Base-by-base conservation (phyloP, 352 stramenopile genomes). In the Globisporangium nagaii region DNA sequence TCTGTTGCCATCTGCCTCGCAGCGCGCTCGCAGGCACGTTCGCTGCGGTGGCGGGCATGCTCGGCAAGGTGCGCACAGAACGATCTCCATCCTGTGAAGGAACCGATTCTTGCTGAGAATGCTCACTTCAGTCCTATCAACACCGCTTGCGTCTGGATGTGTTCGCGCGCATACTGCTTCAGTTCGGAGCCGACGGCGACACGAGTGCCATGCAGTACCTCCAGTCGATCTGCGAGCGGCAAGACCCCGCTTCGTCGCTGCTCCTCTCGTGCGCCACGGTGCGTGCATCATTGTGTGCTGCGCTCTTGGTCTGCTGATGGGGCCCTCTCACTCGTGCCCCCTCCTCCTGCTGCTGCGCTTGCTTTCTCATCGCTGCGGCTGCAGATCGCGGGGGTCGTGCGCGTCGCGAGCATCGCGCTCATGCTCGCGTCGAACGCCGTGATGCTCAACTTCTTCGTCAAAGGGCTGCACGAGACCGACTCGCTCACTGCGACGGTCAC, bases 401-500 rank as follows among this genome's bases (percentile, higher is more conserved):
- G 79, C n/a, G 45, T 82, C 2, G 36, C 65, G 24, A 87, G 76
- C 53, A 75, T 94, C 24, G 67, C 42, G 0, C 65, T 88, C 13
- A 94, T 94, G 84, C 68, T 94, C 35, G 63, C 53, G 15, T 73
- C 70, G 9, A 92, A 94, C 49, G 73, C 64, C 0, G 47, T 90
- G 42, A 94, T 94, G 84, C 72, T 94, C 46, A 73, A 65, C 59
- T 91, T 68, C 65, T 94, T 94, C 44, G 78, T 94, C 53, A 79
- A 86, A 24, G 81, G 81, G 0, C 60, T 94, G 1, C 84, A 94
- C 36, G 81, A 92, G 63, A 92, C 84, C 13, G 84, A 94, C 65
- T 94, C 84, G 19, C 74, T 94, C 20, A 94, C 84, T 1, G 81
- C 84, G 9, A 94, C 84, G 1, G 79, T 94, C 65, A 92, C 84